phyloP scores from a whole-genome alignment of 2,329 filamentous ascomycete genomes.

The Sordariomycetes sp. region DNA sequence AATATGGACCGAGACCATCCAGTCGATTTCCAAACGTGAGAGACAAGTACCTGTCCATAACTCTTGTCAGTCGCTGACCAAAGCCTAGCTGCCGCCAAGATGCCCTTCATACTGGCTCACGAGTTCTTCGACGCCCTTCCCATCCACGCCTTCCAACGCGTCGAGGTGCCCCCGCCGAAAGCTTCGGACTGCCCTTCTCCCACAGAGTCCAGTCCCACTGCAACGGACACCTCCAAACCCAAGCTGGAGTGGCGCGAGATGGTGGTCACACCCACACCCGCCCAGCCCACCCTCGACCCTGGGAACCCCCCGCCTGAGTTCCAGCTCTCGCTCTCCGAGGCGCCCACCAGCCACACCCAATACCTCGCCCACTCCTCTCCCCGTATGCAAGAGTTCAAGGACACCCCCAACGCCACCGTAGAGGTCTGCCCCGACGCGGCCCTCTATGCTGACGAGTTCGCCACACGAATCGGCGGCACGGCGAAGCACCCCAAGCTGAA shows the following conservation, averaged over 20 bases:
- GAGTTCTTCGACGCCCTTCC: constrained; percentile 98
- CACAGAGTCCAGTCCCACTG: constrained; percentile 17
- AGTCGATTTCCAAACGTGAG: constrained; percentile 62
- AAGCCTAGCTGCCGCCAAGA: constrained; percentile 49
- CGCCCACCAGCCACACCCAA: constrained; percentile 69
- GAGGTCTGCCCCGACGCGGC: constrained; percentile 86
- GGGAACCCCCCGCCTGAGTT: constrained; percentile 63
- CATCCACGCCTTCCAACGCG: constrained; percentile 86
- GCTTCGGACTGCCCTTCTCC: constrained; percentile 24
- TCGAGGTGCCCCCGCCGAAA: constrained; percentile 25
- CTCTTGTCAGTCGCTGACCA: background rate
- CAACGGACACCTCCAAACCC: constrained; percentile 10
- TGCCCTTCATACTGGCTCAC: constrained; percentile 89
- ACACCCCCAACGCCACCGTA: constrained; percentile 58
- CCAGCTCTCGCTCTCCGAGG: constrained; percentile 67
- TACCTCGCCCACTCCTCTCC: constrained; percentile 75
- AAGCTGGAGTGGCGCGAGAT: constrained; percentile 68
- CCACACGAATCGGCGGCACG: constrained; percentile 69
- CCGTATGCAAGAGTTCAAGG: constrained; percentile 67
- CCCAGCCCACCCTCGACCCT: constrained; percentile 39
- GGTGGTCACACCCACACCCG: constrained; percentile 59
- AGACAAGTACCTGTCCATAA: background rate
- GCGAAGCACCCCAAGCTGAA: constrained; percentile 38
- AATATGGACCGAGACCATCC: constrained; percentile 83
- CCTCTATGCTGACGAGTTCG: constrained; percentile 71